Conservation (phyloP, 257 asterid genomes). For the Gentiana macrophylla region DNA sequence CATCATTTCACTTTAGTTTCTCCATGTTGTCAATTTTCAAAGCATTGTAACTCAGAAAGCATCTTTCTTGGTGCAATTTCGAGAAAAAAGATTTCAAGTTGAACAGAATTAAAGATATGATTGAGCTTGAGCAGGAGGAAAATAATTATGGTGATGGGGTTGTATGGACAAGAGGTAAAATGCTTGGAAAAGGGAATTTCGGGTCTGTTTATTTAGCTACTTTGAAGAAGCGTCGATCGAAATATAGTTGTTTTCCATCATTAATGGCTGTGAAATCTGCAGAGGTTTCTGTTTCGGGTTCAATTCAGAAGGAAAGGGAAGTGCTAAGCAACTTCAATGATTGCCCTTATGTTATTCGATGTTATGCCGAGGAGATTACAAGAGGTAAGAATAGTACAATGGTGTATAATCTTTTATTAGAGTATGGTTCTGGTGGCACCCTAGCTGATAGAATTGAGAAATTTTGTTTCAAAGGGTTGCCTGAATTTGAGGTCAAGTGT, state of each 20-base stretch:
- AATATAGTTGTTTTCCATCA: background rate
- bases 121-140: constrained; percentile 4
- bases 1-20: background rate
- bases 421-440: constrained; percentile 10
- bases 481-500: constrained; percentile 6
- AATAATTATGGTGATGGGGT: constrained; percentile 19
- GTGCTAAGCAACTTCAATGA: constrained; percentile 4
- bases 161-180: constrained; percentile 9
- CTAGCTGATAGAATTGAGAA: constrained; percentile 6
- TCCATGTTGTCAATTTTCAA: background rate
- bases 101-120: background rate
- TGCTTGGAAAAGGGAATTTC: constrained; percentile 14
- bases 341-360: constrained; percentile 6
- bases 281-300: background rate
- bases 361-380: constrained; percentile 12
- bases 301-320: constrained; percentile 3
- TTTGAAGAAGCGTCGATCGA: background rate
- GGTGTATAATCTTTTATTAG: constrained; percentile 15
- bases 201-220: constrained; percentile 12
- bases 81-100: constrained; percentile 2
- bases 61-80: background rate
- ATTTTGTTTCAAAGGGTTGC: constrained; percentile 5
- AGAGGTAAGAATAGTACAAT: background rate
- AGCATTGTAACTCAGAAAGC: too few relatives aligned
- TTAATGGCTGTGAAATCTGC: constrained; percentile 19